phyloP scores from a whole-genome alignment of 108 stramenopile species.

The Epipyxis sp. region DNA sequence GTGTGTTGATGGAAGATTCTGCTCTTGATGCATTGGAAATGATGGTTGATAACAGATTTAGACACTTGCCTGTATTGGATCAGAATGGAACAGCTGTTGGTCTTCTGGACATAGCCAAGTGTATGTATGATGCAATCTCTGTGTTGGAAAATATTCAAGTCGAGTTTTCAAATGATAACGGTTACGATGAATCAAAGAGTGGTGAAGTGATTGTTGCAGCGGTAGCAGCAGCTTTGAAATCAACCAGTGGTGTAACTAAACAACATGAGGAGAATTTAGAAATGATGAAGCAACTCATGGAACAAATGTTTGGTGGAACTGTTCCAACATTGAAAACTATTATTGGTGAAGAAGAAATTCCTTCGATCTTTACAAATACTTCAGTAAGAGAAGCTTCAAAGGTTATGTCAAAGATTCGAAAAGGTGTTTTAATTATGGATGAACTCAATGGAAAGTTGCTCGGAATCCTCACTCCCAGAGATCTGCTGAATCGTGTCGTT shows the following conservation, averaged over 20 bases:
- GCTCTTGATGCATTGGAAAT: conserved; percentile 79
- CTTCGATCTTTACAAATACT: conserved; percentile 64
- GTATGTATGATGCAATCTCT: conserved; percentile 85
- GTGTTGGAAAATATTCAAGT: conserved; percentile 71
- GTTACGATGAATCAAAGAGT: conserved; percentile 52
- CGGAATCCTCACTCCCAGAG: conserved; percentile 88
- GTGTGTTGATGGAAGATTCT: conserved; percentile 46
- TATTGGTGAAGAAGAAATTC: conserved; percentile 64
- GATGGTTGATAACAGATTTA: conserved; percentile 79
- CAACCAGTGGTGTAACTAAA: neutral
- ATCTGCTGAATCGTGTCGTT: conserved; percentile 81
- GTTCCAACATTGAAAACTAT: conserved; percentile 53
- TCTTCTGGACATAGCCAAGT: conserved; percentile 86
- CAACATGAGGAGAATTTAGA: neutral
- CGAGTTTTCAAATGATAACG: too few species aligned
- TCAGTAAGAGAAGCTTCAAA: conserved; percentile 67
- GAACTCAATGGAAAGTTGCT: conserved; percentile 62
- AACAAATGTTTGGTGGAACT: conserved; percentile 48
- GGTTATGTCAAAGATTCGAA: conserved; percentile 73
- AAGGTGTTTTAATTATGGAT: conserved; percentile 76
- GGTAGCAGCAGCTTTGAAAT: conserved; percentile 38
- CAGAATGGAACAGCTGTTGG: conserved; percentile 74
- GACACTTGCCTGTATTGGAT: conserved; percentile 85
- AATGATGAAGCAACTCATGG: conserved; percentile 36
- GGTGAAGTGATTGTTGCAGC: conserved; percentile 65